Evolutionary conservation across 139 green algal genomes (phyloP), one percentile per base, ranked within the genome.

Genomic region (Chlorella sorokiniana): DNA sequence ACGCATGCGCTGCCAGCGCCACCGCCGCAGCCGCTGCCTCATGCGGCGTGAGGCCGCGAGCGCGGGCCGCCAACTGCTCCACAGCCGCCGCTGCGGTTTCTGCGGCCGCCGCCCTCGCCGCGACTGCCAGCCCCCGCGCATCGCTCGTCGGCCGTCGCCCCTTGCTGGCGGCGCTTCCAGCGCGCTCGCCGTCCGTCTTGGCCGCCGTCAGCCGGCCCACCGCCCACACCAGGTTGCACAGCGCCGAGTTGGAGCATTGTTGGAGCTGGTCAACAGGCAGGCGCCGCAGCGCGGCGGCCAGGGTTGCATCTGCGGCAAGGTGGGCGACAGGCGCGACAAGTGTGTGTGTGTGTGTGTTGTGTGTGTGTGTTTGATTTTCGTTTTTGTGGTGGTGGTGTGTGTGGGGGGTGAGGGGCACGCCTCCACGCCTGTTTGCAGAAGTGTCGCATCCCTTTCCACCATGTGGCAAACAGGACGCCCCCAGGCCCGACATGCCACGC

Each of bases 151-250:
- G 4, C 10, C 5, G 35, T 25, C 22, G 35, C 37, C 37, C 14
- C 65, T 38, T 72, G 20, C 33, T 37, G 11, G 38, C 22, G 65
- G 38, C n/a, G 65, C 27, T 33, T 8, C 65, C 37, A 37, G 35
- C 22, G 35, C 20, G 18, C 56, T 65, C 56, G 16, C 18, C 16
- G 56, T 22, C 23, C 22, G 56, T n/a, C 6, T 22, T 6, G 18
- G n/a, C 52, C 10, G 71, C 16, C 23, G n/a, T n/a, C 31, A 68
- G 31, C 45, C 27, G 38, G 29, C 42, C 65, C 29, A 84, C n/a
- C 29, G 69, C 54, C 41, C 45, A 45, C 20, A 84, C 14, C 20
- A 84, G 54, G 69, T 64, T 75, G 52, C 40, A 48, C 69, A 84
- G 54, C 29, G 38, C 64, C 3, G 27, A 27, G 9, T n/a, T 63